A percentile compares a stretch with the other conserved stretches of the same genome.
phyloP scores from a whole-genome alignment of 2,329 filamentous ascomycete genomes.

The Coniochaeta ligniaria region DNA sequence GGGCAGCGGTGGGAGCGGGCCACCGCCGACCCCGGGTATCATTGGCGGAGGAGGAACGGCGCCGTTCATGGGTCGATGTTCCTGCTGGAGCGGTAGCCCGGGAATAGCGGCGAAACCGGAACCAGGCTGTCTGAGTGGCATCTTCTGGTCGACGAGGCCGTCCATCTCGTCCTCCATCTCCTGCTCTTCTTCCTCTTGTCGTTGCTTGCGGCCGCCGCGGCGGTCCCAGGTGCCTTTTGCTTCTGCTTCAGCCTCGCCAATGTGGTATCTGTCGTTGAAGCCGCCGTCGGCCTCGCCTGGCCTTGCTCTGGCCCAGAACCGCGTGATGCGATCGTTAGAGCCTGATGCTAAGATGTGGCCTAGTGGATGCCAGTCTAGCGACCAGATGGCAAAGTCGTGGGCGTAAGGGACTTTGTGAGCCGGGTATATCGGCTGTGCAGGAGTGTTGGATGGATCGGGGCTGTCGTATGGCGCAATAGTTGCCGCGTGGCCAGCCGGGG shows the following conservation, averaged over 20 bases:
- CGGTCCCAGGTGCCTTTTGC: slow-evolving; percentile 92
- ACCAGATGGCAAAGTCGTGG: slow-evolving; percentile 95
- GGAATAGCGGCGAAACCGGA: slow-evolving; percentile 51
- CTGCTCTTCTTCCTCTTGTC: slow-evolving; percentile 88
- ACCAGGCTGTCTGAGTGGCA: slow-evolving; percentile 53
- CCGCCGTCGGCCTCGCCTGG: slow-evolving; percentile 82
- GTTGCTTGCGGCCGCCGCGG: slow-evolving; percentile 67
- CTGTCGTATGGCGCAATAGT: slow-evolving; percentile 80
- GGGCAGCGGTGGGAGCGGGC: slow-evolving; percentile 38
- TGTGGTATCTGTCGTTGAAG: slow-evolving; percentile 88
- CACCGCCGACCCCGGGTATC: slow-evolving; percentile 43
- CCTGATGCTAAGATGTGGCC: slow-evolving; percentile 93
- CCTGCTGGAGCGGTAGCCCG: slow-evolving; percentile 42
- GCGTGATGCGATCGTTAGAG: slow-evolving; percentile 91
- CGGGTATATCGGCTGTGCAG: slow-evolving; percentile 86
- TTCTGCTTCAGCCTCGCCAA: slow-evolving; percentile 88
- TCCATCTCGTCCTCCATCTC: slow-evolving; percentile 91
- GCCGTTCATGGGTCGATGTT: slow-evolving; percentile 11
- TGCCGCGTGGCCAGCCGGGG: slow-evolving; percentile 63
- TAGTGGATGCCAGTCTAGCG: slow-evolving; percentile 93
- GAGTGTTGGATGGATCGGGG: slow-evolving; percentile 69
- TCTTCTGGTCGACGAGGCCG: slow-evolving; percentile 84
- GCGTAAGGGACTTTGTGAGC: slow-evolving; percentile 82
- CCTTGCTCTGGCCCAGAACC: slow-evolving; percentile 89
- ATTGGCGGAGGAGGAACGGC: slow-evolving; percentile 23